Evolutionary conservation across 1,139 yeast species (phyloP).

Genomic region (Sugiyamaella paludigena): DNA sequence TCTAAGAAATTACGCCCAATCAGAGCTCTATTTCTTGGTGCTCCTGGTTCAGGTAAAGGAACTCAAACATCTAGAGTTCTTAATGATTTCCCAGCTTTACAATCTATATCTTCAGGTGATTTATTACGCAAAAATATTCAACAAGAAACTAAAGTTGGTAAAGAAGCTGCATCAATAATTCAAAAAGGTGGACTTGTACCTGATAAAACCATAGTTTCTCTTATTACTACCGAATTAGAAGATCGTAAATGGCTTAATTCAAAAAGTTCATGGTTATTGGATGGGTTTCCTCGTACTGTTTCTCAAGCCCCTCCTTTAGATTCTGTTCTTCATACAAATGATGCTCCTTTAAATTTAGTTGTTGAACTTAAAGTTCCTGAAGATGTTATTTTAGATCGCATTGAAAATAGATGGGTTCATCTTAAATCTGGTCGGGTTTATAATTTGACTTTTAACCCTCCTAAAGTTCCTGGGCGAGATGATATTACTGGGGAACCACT

Average conservation of each 20-base stretch:
- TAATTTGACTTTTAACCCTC: conserved; percentile 84
- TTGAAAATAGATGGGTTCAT: conserved; percentile 85
- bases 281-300: conserved; percentile 86
- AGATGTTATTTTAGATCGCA: conserved; percentile 70
- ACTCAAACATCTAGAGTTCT: conserved; percentile 72
- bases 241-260: conserved; percentile 47
- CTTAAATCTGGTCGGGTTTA: conserved; percentile 81
- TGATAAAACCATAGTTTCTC: conserved; percentile 60
- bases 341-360: conserved; percentile 60
- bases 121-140: conserved; percentile 67
- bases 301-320: conserved; percentile 67
- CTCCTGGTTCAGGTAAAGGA: conserved; percentile 96
- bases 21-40: conserved; percentile 73
- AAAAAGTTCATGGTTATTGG: conserved; percentile 66
- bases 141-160: conserved; percentile 55
- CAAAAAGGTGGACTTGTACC: conserved; percentile 68
- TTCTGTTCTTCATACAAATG: conserved; percentile 41
- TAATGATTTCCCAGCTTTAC: conserved; percentile 48
- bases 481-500: conserved; percentile 88
- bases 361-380: conserved; percentile 85
- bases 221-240: conserved; percentile 54
- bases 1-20: conserved; percentile 43
- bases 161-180: conserved; percentile 55
- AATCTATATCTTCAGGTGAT: conserved; percentile 76
- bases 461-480: conserved; percentile 73